These are phyloP conservation scores for Coelastrella sp. DNA, from an alignment of 139 green algal genomes.

Conservation along the genomic window DNA sequence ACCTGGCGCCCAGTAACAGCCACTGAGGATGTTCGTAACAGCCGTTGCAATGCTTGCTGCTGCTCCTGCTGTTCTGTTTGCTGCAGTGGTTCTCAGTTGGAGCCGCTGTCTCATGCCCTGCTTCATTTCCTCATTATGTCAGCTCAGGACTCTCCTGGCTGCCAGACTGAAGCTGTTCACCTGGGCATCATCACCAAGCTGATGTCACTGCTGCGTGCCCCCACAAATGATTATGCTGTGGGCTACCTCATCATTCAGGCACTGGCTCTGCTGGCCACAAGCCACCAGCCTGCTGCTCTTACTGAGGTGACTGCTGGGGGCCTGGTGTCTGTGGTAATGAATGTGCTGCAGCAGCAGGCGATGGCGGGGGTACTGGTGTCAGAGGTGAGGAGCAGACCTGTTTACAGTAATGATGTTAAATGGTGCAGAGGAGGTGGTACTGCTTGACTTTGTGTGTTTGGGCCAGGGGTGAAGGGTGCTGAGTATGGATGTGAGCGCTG, in stretches of 20 bases:
- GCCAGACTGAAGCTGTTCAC: constrained; percentile 34
- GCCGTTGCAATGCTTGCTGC: too few relatives aligned
- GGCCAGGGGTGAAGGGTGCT: too few relatives aligned
- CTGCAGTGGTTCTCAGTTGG: neutral
- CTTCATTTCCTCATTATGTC: constrained; percentile 47
- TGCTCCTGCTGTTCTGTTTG: neutral
- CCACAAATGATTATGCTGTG: neutral
- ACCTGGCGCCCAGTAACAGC: too few relatives aligned
- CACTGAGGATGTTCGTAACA: too few relatives aligned
- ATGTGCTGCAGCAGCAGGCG: constrained; percentile 51
- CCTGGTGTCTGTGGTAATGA: constrained; percentile 41
- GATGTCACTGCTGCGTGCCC: constrained; percentile 31
- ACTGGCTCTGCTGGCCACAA: constrained; percentile 20
- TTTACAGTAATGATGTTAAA: neutral
- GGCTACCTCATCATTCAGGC: neutral
- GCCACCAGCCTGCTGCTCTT: constrained; percentile 40
- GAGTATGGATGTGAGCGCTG: too few relatives aligned
- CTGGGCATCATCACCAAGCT: constrained; percentile 21
- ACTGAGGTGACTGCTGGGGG: constrained; percentile 22
- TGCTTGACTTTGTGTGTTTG: too few relatives aligned
- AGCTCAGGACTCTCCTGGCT: constrained; percentile 48
- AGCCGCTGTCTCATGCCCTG: constrained; percentile 15
- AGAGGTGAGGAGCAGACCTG: constrained; percentile 35
- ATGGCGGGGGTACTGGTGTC: constrained; percentile 61
- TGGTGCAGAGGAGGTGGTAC: neutral